Conservation (phyloP, 1,284 basidiomycete genomes). For the Cerrena zonata region DNA sequence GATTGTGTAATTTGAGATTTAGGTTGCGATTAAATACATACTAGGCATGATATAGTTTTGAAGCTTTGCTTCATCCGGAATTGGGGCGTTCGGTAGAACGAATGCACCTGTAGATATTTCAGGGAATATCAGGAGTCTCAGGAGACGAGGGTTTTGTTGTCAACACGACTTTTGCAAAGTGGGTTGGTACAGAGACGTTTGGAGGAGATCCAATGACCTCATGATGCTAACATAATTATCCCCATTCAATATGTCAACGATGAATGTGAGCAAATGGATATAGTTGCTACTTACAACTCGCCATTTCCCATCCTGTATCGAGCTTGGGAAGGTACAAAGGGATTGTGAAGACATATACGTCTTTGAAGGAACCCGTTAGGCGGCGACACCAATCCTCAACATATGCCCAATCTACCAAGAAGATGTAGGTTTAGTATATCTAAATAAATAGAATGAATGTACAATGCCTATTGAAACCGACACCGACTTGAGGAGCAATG, state of each 20-base stretch:
- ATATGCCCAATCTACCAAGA: constrained; percentile 82
- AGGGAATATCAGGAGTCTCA: constrained; percentile 58
- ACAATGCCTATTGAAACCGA: constrained; percentile 97
- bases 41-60: constrained; percentile 78
- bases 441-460: constrained; percentile 21
- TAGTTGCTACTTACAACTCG: constrained; percentile 67
- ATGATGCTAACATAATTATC: constrained; percentile 51
- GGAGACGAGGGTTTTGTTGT: constrained; percentile 72
- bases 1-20: not conserved
- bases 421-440: not conserved
- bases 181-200: constrained; percentile 89
- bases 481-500: constrained; percentile 96
- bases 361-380: constrained; percentile 79
- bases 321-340: constrained; percentile 91
- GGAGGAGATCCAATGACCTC: constrained; percentile 93
- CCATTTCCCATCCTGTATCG: constrained; percentile 86
- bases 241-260: not conserved
- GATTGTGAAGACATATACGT: constrained; percentile 96
- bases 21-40: constrained; percentile 30
- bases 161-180: constrained; percentile 95
- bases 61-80: constrained; percentile 78
- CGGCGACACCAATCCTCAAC: constrained; percentile 92
- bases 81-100: constrained; percentile 85
- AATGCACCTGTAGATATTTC: constrained; percentile 89
- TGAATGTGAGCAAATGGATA: not conserved